A percentile compares a stretch with the other conserved stretches of the same genome.
These are phyloP conservation scores for Chrysoporthe cubensis DNA, from an alignment of 2,329 filamentous ascomycete genomes.

Conservation along the genomic window DNA sequence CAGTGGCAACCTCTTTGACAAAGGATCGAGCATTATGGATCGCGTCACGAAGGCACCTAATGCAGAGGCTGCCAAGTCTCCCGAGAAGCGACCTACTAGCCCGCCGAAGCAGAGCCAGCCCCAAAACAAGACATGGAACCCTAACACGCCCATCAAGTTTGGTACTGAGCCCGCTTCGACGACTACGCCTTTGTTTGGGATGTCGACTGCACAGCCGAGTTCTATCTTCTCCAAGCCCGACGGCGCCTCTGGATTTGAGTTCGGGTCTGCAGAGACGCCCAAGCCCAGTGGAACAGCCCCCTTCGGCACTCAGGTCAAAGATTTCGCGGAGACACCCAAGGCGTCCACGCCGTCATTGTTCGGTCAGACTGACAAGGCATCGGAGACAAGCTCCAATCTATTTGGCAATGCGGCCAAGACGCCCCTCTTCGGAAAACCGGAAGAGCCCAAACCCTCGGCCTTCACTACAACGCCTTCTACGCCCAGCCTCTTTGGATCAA, in stretches of 20 bases:
- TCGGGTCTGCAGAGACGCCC: slow-evolving; percentile 7
- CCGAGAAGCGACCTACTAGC: slow-evolving; percentile 46
- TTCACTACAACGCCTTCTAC: slow-evolving; percentile 32
- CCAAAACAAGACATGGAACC: slow-evolving; percentile 53
- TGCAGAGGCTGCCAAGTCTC: slow-evolving; percentile 45
- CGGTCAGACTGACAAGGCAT: slow-evolving; percentile 23
- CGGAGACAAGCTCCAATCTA: slow-evolving; percentile 22
- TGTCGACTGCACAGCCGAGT: slow-evolving; percentile 36
- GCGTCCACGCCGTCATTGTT: slow-evolving; percentile 26
- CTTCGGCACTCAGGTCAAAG: slow-evolving; percentile 29
- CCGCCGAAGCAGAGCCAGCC: slow-evolving; percentile 44
- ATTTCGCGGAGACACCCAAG: slow-evolving; percentile 29
- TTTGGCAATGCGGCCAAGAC: slow-evolving; percentile 29
- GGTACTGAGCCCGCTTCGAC: slow-evolving; percentile 39
- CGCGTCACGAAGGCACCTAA: slow-evolving; percentile 55
- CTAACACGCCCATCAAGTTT: slow-evolving; percentile 59
- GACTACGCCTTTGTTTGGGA: slow-evolving; percentile 37
- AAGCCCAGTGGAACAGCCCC: slow-evolving; percentile 15
- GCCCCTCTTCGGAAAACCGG: slow-evolving; percentile 25
- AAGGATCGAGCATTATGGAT: slow-evolving; percentile 58
- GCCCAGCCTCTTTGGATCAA: slow-evolving; percentile 23
- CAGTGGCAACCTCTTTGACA: slow-evolving; percentile 47
- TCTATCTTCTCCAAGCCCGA: slow-evolving; percentile 40
- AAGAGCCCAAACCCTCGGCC: slow-evolving; percentile 34
- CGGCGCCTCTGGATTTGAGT: slow-evolving; percentile 5